Evolutionary conservation across 75 land plant species (phyloP), one percentile per base, ranked within the genome.

Genomic region (Chamaecyparis obtusa): DNA sequence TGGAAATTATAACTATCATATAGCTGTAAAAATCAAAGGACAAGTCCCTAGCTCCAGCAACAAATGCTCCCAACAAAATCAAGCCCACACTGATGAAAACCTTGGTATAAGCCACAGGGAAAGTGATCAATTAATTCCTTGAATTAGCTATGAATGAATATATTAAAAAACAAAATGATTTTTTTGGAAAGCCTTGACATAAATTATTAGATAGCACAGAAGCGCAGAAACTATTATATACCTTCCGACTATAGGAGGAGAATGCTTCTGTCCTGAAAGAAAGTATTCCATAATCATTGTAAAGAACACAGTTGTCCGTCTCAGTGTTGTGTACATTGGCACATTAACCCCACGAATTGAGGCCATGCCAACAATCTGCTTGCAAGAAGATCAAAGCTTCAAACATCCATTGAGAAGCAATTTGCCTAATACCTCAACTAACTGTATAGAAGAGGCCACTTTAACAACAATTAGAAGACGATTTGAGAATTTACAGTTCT

Each of bases 281-380:
- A 94, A 67, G 89, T 90, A 98, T 87, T 98, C 99, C 87, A 98
- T 90, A 39, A 96, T 46, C 99, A 98, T 97, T 85, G 99, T 98
- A 71, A 98, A 98, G 19, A 96, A 90, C 21, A 98, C 99, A 13
- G 99, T 98, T 51, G 99, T 98, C 76, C 99, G 89, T 87, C 99
- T 93, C 43, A 98, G 92, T 35, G 99, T 95, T 13, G 99, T 98
- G 88, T 97, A 98, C 99, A 98, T 98, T 49, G 99, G 99, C 89
- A 98, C 99, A 91, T 92, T 98, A 44, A 98, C 99, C 90, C 99
- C 99, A 49, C 99, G 97, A 60, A 98, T 92, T 88, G 99, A 97
- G 55, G 94, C 99, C 99, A 98, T 95, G 32, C 94, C 93, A 60
- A 88, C 96, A 87, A 98, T 85, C 99, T 97, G 88, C 92, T 87